Percentiles rank a stretch among this genome's conserved stretches.
Conservation (phyloP, 2,329 filamentous ascomycete species). For the Bimuria novae-zelandiae region DNA sequence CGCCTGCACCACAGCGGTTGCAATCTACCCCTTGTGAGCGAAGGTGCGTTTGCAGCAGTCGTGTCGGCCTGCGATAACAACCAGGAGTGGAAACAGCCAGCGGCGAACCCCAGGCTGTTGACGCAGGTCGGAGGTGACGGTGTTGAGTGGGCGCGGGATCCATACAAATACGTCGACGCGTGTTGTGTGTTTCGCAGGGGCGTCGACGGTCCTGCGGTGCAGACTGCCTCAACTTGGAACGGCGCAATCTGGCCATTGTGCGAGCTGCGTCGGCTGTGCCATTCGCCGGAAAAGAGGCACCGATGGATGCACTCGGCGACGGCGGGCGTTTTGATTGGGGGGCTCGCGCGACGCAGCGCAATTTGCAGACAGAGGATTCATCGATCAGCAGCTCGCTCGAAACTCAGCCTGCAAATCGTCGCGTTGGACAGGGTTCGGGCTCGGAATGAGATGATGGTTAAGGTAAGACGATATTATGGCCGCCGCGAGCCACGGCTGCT, state of each 20-base stretch:
- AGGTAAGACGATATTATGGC: constrained; percentile 40
- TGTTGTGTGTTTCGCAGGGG: constrained; percentile 43
- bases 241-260: constrained; percentile 29
- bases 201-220: constrained; percentile 43
- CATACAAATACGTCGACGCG: constrained; percentile 32
- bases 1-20: constrained; percentile 14
- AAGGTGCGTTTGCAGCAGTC: constrained; percentile 22
- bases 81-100: constrained; percentile 22
- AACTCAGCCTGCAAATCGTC: constrained; percentile 41
- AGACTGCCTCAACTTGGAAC: constrained; percentile 46
- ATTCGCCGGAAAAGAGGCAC: constrained; percentile 30
- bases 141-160: constrained; percentile 16
- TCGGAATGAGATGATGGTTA: constrained; percentile 41
- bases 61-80: constrained; percentile 14
- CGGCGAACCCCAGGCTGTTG: constrained; percentile 19
- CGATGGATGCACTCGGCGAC: constrained; percentile 28
- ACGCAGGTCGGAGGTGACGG: constrained; percentile 19
- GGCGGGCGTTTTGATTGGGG: constrained; percentile 35
- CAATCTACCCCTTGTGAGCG: constrained; percentile 17
- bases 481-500: constrained; percentile 28
- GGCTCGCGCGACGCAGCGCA: constrained; percentile 33
- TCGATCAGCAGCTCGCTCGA: constrained; percentile 40
- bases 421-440: constrained; percentile 43
- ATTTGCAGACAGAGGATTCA: constrained; percentile 39
- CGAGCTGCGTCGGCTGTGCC: constrained; percentile 19